Base-by-base conservation (phyloP, 805 yeast species). In the Saccharomycopsis javanensis region DNA sequence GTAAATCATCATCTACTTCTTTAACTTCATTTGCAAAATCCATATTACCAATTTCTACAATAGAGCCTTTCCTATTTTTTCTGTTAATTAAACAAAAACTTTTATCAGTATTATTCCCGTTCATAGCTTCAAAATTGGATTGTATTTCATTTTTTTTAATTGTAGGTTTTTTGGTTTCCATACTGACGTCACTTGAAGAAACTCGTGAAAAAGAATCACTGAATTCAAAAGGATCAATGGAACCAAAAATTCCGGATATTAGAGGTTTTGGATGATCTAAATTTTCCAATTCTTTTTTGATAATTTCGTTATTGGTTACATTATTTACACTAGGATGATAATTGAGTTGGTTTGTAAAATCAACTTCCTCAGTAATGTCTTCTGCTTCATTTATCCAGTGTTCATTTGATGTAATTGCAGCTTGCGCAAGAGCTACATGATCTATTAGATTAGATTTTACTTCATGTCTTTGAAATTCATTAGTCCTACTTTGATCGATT, bases 201-300 rank as follows among this genome's bases (percentile, higher is more conserved):
- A 33, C 50, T 13, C 23, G 13, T 4, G 54, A 23, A 13, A 51
- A 53, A 23, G 31, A 25, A 20, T 27, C 25, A 27, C 53, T 23
- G 20, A 57, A 57, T 30, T 18, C 51, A 18, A 57, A 53, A 28
- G 59, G 59, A 50, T 57, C 50, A 18, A 57, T 53, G 3, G 42
- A 20, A 13, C 56, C 59, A 53, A 57, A 57, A 2, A 38, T 16
- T 20, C 48, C 48, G 1, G 48, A 42, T n/a, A 55, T 18, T 50
- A 25, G 25, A 1, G 34, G 50, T 23, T 35, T 34, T 34, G 35
- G 13, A 31, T 6, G 35, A n/a, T 34, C 20, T 37, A 5, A 38
- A n/a, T 18, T 20, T 6, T 16, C 25, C 28, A 2, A 6, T 31
- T 3, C n/a, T 2, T 31, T 25, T 2, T n/a, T 16, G 15, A 18